Evolutionary conservation across 306 rosid species (phyloP).

Genomic region (Cyclanthera cordifolia): DNA sequence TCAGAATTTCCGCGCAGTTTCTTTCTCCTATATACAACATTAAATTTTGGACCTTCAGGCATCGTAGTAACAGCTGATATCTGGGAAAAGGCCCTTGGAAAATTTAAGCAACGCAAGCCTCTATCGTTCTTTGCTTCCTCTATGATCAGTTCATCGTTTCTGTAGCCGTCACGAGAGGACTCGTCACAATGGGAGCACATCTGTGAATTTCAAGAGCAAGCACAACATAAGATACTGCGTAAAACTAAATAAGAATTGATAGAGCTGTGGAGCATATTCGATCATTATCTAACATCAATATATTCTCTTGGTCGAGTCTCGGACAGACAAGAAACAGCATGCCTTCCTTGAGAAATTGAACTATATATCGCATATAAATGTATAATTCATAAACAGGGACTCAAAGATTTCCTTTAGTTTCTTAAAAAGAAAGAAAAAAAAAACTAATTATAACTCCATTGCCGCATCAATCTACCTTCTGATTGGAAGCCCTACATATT

Average conservation of each 20-base stretch:
- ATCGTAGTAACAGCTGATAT: constrained; percentile 40
- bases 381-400: not conserved
- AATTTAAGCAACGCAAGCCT: constrained; percentile 32
- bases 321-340: not conserved
- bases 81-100: constrained; percentile 27
- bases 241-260: not conserved
- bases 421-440: not conserved
- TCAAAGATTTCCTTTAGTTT: not conserved
- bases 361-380: not conserved
- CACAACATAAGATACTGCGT: constrained; percentile 16
- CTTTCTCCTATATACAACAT: constrained; percentile 58
- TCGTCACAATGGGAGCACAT: constrained; percentile 45
- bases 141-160: constrained; percentile 30
- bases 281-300: not conserved
- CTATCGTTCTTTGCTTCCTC: constrained; percentile 31
- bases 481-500: not conserved
- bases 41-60: constrained; percentile 34
- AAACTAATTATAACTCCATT: not conserved
- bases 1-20: constrained; percentile 32
- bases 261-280: not conserved
- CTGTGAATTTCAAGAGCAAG: constrained; percentile 62
- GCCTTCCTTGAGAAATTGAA: constrained; percentile 7
- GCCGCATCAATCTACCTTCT: not conserved
- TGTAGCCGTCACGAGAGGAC: constrained; percentile 34
- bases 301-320: not conserved